These are phyloP conservation scores for Petunia secreta DNA, from an alignment of 257 asterid genomes.

Conservation along the genomic window DNA sequence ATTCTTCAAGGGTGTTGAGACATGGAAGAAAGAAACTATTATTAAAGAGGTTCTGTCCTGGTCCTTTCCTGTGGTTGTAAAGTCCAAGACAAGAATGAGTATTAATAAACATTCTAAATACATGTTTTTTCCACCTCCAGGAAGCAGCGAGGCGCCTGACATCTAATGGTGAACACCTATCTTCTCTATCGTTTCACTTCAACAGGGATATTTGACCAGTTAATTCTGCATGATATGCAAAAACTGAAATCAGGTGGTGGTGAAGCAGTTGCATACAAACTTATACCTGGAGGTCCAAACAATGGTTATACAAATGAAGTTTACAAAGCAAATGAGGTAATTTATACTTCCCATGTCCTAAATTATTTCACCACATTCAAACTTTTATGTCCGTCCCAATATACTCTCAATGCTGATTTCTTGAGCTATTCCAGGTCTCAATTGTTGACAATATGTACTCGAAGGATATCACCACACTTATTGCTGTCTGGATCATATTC, in stretches of 20 bases:
- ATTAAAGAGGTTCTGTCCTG: slow-evolving; percentile 44
- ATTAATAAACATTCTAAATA: slow-evolving; percentile 1
- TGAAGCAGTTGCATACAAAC: slow-evolving; percentile 50
- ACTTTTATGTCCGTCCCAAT: not conserved
- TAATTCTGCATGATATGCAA: slow-evolving; percentile 26
- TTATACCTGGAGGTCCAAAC: slow-evolving; percentile 46
- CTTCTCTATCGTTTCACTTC: slow-evolving; percentile 10
- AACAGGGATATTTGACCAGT: not conserved
- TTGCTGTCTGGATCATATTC: slow-evolving; percentile 55
- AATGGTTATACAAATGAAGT: slow-evolving; percentile 35
- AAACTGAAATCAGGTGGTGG: slow-evolving; percentile 36
- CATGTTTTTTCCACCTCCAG: slow-evolving; percentile 34
- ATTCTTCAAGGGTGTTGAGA: slow-evolving; percentile 56
- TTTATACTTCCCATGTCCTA: not conserved
- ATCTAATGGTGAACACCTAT: slow-evolving; percentile 43
- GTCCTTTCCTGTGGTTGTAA: not conserved
- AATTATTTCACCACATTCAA: not conserved
- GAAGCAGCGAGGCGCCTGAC: slow-evolving; percentile 50
- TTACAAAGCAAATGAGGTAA: slow-evolving; percentile 44
- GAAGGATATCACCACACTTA: slow-evolving; percentile 51
- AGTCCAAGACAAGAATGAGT: not conserved
- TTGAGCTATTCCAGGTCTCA: slow-evolving; percentile 40
- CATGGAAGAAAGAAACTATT: slow-evolving; percentile 62
- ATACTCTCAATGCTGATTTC: slow-evolving; percentile 9
- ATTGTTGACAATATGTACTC: slow-evolving; percentile 48